phyloP scores from a whole-genome alignment of 2,329 filamentous ascomycete species.

The Rutstroemia sydowiana region DNA sequence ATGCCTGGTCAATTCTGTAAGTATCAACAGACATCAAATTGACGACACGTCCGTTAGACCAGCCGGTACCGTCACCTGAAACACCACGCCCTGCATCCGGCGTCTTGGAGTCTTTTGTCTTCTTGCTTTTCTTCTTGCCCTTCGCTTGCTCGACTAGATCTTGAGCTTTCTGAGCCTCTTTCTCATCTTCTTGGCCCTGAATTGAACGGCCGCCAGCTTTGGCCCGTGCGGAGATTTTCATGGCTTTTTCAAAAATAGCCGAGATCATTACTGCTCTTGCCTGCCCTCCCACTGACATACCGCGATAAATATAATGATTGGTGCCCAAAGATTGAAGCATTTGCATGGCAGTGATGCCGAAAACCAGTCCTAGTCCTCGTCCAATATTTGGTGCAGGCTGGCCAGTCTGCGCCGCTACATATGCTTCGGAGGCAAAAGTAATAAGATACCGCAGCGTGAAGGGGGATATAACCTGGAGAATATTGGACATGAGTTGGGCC shows the following conservation, averaged over 20 bases:
- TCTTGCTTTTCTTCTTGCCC: slow-evolving; percentile 36
- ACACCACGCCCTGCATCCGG: slow-evolving; percentile 40
- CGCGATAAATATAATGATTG: slow-evolving; percentile 88
- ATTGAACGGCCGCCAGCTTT: slow-evolving; percentile 66
- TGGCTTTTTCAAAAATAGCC: slow-evolving; percentile 85
- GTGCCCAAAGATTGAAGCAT: slow-evolving; percentile 70
- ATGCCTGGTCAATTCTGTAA: slow-evolving; percentile 84
- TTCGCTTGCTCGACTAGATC: slow-evolving; percentile 38
- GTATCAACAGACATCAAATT: slow-evolving; percentile 91
- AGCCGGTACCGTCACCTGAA: slow-evolving; percentile 67
- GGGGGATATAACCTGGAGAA: slow-evolving; percentile 75
- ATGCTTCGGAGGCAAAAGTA: slow-evolving; percentile 74
- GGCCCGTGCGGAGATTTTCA: slow-evolving; percentile 80
- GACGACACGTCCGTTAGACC: slow-evolving; percentile 86
- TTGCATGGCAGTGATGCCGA: slow-evolving; percentile 84
- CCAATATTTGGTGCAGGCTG: slow-evolving; percentile 59
- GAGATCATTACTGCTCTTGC: slow-evolving; percentile 73
- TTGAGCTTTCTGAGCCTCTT: slow-evolving; percentile 33
- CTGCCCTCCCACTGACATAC: slow-evolving; percentile 88
- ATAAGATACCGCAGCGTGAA: slow-evolving; percentile 84
- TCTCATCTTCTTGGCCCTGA: slow-evolving; percentile 21
- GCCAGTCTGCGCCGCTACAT: slow-evolving; percentile 48
- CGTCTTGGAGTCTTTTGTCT: slow-evolving; percentile 36
- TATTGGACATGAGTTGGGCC: slow-evolving; percentile 64
- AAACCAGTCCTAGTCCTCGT: slow-evolving; percentile 70